phyloP scores from a whole-genome alignment of 805 yeast species.

The Candida arabinofermentans region DNA sequence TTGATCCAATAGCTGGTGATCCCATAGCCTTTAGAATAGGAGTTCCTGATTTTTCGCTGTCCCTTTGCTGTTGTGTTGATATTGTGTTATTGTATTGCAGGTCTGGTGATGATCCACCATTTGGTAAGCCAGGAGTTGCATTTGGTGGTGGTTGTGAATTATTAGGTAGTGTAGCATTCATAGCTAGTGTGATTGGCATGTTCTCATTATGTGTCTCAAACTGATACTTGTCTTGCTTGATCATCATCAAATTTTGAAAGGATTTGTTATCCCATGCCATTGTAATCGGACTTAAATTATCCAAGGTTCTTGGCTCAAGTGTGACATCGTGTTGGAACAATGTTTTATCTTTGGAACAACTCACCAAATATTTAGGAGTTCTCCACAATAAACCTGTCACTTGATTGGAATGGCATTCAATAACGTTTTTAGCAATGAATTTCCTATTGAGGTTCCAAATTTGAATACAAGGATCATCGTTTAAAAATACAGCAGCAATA shows the following conservation, averaged over 20 bases:
- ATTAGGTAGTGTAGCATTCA: slow-evolving; percentile 10
- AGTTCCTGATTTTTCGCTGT: not conserved
- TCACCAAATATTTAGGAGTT: slow-evolving; percentile 41
- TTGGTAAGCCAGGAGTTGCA: not conserved
- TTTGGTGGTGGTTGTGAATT: no score
- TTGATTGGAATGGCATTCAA: slow-evolving; percentile 45
- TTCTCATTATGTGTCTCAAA: slow-evolving; percentile 27
- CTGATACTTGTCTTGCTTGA: slow-evolving; percentile 45
- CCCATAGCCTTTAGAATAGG: not conserved
- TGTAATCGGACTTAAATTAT: slow-evolving; percentile 48
- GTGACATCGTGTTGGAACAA: slow-evolving; percentile 46
- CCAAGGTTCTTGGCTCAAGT: slow-evolving; percentile 39
- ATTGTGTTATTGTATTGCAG: not conserved
- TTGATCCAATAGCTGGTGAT: not conserved
- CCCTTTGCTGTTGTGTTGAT: not conserved
- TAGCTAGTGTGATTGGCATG: slow-evolving; percentile 9
- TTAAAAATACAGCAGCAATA: slow-evolving; percentile 68
- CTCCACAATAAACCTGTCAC: slow-evolving; percentile 59
- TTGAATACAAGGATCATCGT: slow-evolving; percentile 66
- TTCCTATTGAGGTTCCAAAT: slow-evolving; percentile 69
- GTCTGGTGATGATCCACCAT: not conserved
- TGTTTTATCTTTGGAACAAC: slow-evolving; percentile 47
- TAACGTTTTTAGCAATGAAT: slow-evolving; percentile 59
- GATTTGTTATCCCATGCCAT: slow-evolving; percentile 54
- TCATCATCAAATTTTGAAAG: slow-evolving; percentile 44